A percentile compares a stretch with the other conserved stretches of the same genome.
Conservation (phyloP, 129 eudicot genomes). For the Lactuca saligna region DNA sequence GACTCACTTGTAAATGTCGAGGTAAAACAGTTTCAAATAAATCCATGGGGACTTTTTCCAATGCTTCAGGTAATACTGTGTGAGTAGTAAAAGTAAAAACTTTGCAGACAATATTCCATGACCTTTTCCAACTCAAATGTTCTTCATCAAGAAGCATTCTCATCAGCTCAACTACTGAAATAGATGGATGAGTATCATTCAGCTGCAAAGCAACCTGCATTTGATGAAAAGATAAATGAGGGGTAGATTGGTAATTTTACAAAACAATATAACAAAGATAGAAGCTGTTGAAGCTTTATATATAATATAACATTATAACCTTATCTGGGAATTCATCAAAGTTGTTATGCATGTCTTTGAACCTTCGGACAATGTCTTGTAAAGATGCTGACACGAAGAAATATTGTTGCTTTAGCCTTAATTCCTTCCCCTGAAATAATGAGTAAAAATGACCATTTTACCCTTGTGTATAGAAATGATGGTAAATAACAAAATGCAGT, state of each 20-base stretch:
- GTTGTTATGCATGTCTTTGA: constrained; percentile 48
- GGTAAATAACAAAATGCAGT: no score
- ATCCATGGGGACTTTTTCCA: constrained; percentile 58
- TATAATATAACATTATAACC: constrained; percentile 18
- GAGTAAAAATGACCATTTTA: no score
- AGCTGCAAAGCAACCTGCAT: constrained; percentile 58
- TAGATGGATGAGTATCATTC: constrained; percentile 61
- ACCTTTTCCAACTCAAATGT: constrained; percentile 48
- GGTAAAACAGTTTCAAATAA: constrained; percentile 52
- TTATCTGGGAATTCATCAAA: constrained; percentile 54
- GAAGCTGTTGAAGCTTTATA: neutral
- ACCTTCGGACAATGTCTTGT: constrained; percentile 59
- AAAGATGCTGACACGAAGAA: constrained; percentile 61
- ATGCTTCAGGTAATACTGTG: constrained; percentile 43
- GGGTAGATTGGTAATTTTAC: neutral
- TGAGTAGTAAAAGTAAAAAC: constrained; percentile 55
- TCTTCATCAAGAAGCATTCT: constrained; percentile 61
- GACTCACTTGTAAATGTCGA: constrained; percentile 52
- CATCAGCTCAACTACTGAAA: constrained; percentile 55
- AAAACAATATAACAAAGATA: neutral
- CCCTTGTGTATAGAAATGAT: no score
- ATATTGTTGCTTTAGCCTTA: constrained; percentile 58
- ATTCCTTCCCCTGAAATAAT: constrained; percentile 52
- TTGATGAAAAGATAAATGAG: neutral
- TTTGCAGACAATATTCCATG: constrained; percentile 42